These are phyloP conservation scores for Stagonosporopsis chrysanthemi DNA, from an alignment of 2,329 filamentous ascomycete genomes.

Conservation along the genomic window DNA sequence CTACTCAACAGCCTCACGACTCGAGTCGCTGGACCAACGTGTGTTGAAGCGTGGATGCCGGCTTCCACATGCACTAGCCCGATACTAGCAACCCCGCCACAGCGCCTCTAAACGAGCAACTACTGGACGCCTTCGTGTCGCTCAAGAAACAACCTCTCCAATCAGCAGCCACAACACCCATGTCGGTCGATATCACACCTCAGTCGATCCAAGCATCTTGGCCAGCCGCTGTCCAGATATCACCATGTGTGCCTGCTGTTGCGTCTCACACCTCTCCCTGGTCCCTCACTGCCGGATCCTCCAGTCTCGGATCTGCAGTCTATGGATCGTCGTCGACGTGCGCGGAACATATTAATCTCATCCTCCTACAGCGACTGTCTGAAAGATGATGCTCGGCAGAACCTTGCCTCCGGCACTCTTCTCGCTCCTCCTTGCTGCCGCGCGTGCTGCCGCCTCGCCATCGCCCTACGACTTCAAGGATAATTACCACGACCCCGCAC, in stretches of 20 bases:
- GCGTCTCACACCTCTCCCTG: conserved; percentile 30
- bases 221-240: conserved; percentile 31
- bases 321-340: conserved; percentile 21
- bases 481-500: conserved; percentile 38
- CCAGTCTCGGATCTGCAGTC: conserved; percentile 15
- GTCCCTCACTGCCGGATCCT: conserved; percentile 32
- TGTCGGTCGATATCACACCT: conserved; percentile 27
- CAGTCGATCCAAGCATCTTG: conserved; percentile 11
- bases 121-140: conserved; percentile 41
- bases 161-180: conserved; percentile 39
- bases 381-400: conserved; percentile 39
- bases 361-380: conserved; percentile 7
- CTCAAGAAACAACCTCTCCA: conserved; percentile 38
- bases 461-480: conserved; percentile 35
- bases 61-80: conserved; percentile 12
- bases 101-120: conserved; percentile 41
- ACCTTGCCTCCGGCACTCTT: conserved; percentile 35
- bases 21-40: conserved; percentile 1
- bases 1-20: background rate
- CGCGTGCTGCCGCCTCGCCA: conserved; percentile 33
- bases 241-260: conserved; percentile 39
- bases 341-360: conserved; percentile 13
- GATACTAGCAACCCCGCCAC: conserved; percentile 37
- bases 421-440: conserved; percentile 37
- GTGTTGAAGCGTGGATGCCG: conserved; percentile 16